Evolutionary conservation across 108 stramenopile genomes (phyloP).

Genomic region (Bacterosira constricta): DNA sequence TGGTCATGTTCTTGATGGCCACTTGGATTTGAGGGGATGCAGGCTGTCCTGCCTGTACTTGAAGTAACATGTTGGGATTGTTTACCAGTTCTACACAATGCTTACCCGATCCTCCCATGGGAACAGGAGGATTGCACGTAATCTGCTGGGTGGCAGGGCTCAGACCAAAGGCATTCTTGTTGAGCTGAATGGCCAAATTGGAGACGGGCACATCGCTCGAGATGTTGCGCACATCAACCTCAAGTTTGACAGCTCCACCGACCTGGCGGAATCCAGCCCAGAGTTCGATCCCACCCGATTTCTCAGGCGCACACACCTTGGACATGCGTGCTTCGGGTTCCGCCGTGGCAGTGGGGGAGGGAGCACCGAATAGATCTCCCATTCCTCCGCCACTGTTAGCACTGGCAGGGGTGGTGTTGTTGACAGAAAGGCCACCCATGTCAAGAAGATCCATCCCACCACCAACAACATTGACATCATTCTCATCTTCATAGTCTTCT

Average conservation of each 20-base stretch:
- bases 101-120: slow-evolving; percentile 58
- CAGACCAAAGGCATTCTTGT: slow-evolving; percentile 97
- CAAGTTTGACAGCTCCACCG: slow-evolving; percentile 72
- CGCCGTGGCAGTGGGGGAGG: slow-evolving; percentile 16
- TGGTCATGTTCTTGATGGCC: slow-evolving; percentile 94
- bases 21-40: slow-evolving; percentile 87
- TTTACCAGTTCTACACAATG: slow-evolving; percentile 67
- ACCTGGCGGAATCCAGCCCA: slow-evolving; percentile 79
- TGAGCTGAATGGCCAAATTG: slow-evolving; percentile 93
- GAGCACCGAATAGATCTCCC: slow-evolving; percentile 40
- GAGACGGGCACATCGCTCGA: slow-evolving; percentile 68
- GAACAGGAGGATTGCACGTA: slow-evolving; percentile 76
- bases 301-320: slow-evolving; percentile 77
- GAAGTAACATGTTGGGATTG: slow-evolving; percentile 83
- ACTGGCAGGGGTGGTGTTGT: slow-evolving; percentile 18
- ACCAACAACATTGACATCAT: slow-evolving; percentile 50
- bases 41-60: slow-evolving; percentile 63
- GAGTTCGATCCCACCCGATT: slow-evolving; percentile 89
- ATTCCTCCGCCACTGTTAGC: slow-evolving; percentile 12
- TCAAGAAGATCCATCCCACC: slow-evolving; percentile 78
- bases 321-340: slow-evolving; percentile 73
- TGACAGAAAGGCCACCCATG: slow-evolving; percentile 81
- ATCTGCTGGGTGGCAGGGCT: slow-evolving; percentile 90
- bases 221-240: slow-evolving; percentile 86
- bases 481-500: slow-evolving; percentile 76